Evolutionary conservation across 495 filamentous ascomycete genomes (phyloP).

Genomic region (Penicillium dipodomyicola): DNA sequence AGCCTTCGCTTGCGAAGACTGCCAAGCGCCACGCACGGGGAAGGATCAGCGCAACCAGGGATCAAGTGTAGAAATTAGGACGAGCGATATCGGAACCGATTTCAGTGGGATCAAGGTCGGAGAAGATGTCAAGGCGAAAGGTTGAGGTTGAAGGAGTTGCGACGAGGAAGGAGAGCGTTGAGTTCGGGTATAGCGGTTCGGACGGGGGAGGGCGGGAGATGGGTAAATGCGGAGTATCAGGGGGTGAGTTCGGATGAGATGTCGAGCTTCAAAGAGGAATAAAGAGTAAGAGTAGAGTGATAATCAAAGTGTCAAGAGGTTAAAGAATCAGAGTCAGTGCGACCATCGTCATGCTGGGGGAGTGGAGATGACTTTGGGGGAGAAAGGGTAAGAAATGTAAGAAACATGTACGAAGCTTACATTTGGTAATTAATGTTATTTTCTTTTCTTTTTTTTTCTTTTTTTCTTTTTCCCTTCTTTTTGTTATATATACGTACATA

Average conservation of each 20-base stretch:
- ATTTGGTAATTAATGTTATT: slow-evolving; percentile 8
- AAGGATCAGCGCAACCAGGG: slow-evolving; percentile 12
- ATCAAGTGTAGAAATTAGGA: slow-evolving; percentile 4
- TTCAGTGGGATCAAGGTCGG: slow-evolving; percentile 4
- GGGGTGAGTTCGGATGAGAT: slow-evolving; percentile 1
- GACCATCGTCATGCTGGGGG: slow-evolving; percentile 34
- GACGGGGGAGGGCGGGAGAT: slow-evolving; percentile 1
- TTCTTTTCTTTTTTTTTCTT: slow-evolving; percentile 6
- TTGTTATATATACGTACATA: background rate
- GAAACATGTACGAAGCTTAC: slow-evolving; percentile 15
- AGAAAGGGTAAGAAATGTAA: slow-evolving; percentile 21
- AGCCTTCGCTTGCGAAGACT: slow-evolving; percentile 20
- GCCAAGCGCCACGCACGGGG: slow-evolving; percentile 20
- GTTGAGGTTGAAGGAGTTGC: slow-evolving; percentile 12
- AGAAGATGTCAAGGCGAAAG: slow-evolving; percentile 6
- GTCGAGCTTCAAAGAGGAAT: background rate
- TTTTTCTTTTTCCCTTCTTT: slow-evolving; percentile 2
- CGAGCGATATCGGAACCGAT: background rate
- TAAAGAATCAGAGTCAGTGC: slow-evolving; percentile 21
- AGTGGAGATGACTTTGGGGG: slow-evolving; percentile 32
- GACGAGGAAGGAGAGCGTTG: slow-evolving; percentile 15
- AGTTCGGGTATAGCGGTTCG: slow-evolving; percentile 7
- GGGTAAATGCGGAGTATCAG: slow-evolving; percentile 1
- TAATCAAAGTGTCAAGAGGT: slow-evolving; percentile 8
- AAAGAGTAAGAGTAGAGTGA: background rate